phyloP scores from a whole-genome alignment of 2,329 filamentous ascomycete species.

The Aspergillus unguis region DNA sequence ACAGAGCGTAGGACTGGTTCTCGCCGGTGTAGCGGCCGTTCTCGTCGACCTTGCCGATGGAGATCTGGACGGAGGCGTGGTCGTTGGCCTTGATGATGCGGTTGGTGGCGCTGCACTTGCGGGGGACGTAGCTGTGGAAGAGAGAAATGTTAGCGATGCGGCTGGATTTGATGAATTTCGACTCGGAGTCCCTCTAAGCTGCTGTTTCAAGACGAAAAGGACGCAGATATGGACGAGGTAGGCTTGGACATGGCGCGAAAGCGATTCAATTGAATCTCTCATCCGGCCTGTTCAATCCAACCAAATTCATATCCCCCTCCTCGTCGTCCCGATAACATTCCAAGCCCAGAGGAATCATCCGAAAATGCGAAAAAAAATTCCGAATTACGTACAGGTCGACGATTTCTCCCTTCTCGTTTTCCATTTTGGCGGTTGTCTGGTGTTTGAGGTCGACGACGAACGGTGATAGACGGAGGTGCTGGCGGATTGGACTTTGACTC shows the following conservation, averaged over 20 bases:
- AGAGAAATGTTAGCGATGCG: conserved; percentile 15
- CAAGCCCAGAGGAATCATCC: neutral
- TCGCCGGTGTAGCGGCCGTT: conserved; percentile 95
- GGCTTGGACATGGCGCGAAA: neutral
- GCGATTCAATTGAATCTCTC: neutral
- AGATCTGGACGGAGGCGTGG: conserved; percentile 97
- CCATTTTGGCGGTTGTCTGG: conserved; percentile 68
- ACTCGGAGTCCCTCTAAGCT: too few species aligned
- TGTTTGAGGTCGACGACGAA: conserved; percentile 35
- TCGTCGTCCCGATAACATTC: neutral
- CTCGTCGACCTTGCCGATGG: conserved; percentile 97
- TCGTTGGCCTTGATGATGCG: conserved; percentile 99
- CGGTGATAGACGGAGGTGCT: conserved; percentile 18
- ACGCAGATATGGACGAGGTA: too few species aligned
- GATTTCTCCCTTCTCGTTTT: conserved; percentile 99
- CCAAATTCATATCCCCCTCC: neutral
- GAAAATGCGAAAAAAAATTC: conserved; percentile 13
- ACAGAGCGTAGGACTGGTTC: conserved; percentile 96
- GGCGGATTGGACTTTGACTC: conserved; percentile 28
- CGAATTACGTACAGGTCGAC: conserved; percentile 81
- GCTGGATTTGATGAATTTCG: conserved; percentile 10
- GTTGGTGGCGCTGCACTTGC: conserved; percentile 98
- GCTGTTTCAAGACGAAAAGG: too few species aligned
- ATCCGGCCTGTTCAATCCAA: neutral
- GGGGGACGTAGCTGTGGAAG: conserved; percentile 78